phyloP scores from a whole-genome alignment of 2,329 filamentous ascomycete species.

The Verticillium tricorpus region DNA sequence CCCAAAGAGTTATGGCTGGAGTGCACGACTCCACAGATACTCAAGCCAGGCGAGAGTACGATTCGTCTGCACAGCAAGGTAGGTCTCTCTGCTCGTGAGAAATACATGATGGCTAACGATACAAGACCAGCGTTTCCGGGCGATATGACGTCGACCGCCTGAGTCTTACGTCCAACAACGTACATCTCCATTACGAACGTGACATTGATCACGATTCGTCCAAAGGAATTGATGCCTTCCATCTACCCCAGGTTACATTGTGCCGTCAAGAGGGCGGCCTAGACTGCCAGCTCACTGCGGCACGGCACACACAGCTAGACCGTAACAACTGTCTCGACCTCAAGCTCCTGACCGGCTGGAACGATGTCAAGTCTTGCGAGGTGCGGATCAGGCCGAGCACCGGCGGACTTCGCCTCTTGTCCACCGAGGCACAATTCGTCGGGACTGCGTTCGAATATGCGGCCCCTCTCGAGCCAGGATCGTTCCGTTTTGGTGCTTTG shows the following conservation, averaged over 20 bases:
- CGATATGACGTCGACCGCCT: conserved; percentile 72
- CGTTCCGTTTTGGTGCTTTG: conserved; percentile 47
- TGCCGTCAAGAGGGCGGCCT: conserved; percentile 69
- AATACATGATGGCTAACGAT: not conserved
- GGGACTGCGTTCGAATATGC: conserved; percentile 36
- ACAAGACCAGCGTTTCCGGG: conserved; percentile 62
- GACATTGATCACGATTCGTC: conserved; percentile 43
- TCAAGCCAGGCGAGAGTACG: conserved; percentile 47
- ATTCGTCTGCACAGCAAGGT: conserved; percentile 31
- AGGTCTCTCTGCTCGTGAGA: conserved; percentile 13
- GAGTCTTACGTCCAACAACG: conserved; percentile 57
- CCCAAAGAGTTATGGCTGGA: conserved; percentile 65
- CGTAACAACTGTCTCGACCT: conserved; percentile 74
- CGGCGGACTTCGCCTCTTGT: conserved; percentile 60
- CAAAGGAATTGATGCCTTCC: conserved; percentile 47
- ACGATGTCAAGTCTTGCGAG: conserved; percentile 56
- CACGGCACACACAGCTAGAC: conserved; percentile 73
- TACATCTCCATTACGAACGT: conserved; percentile 63
- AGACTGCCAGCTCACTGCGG: conserved; percentile 60
- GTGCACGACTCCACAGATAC: conserved; percentile 29
- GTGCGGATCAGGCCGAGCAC: conserved; percentile 60
- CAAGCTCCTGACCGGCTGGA: conserved; percentile 68
- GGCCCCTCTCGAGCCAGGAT: conserved; percentile 47
- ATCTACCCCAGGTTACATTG: conserved; percentile 60
- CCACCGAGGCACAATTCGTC: conserved; percentile 51